A percentile compares a stretch with the other conserved stretches of the same genome.
phyloP scores from a whole-genome alignment of 2,329 filamentous ascomycete genomes.

The Microsporum canis region DNA sequence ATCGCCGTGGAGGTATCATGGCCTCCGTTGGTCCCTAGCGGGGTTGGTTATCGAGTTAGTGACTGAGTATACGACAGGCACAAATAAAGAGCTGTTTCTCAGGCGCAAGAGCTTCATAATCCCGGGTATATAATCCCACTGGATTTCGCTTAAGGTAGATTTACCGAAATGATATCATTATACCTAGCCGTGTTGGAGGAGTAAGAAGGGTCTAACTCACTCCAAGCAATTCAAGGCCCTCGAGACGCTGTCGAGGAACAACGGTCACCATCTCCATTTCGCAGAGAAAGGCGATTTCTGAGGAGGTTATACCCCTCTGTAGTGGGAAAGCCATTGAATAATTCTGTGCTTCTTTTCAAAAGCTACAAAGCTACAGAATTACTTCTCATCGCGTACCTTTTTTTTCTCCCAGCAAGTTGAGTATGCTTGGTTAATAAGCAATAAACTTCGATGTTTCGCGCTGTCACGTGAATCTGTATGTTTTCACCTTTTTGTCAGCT shows the following conservation, averaged over 20 bases:
- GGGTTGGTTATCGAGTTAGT: neutral
- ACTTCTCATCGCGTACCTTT: neutral
- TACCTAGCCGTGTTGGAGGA: neutral
- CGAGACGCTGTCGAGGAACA: conserved; percentile 79
- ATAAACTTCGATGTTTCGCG: too few species aligned
- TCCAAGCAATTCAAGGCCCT: conserved; percentile 70
- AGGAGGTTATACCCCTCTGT: conserved; percentile 59
- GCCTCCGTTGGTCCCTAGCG: conserved; percentile 62
- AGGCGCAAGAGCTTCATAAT: neutral
- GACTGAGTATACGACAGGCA: neutral
- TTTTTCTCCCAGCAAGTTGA: neutral
- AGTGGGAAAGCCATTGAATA: conserved; percentile 49
- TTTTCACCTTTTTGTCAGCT: too few species aligned
- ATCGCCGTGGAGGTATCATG: conserved; percentile 70
- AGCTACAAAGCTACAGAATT: neutral
- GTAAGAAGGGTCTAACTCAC: conserved; percentile 45
- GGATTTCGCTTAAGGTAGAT: neutral
- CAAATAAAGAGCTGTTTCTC: conserved; percentile 7
- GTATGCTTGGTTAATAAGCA: neutral
- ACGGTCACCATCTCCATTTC: conserved; percentile 96
- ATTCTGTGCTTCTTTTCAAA: neutral
- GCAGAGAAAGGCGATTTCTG: conserved; percentile 86
- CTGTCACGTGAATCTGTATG: neutral
- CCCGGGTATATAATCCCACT: neutral
- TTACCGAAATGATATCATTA: neutral